A percentile compares a stretch with the other conserved stretches of the same genome.
phyloP scores from a whole-genome alignment of 139 green algal species.

The Zygnema circumcarinatum region DNA sequence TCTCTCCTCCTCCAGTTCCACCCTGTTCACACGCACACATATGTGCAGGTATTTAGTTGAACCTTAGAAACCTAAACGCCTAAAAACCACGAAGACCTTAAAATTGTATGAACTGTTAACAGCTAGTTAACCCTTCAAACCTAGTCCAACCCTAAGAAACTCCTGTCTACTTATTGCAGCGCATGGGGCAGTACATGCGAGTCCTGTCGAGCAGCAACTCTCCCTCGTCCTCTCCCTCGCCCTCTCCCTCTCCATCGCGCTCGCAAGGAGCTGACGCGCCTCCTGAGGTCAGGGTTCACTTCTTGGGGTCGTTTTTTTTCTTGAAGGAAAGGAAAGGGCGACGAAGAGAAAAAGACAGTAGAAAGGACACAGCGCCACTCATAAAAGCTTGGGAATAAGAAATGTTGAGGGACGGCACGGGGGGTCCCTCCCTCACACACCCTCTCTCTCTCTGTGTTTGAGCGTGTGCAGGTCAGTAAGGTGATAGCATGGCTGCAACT shows the following conservation, averaged over 20 bases:
- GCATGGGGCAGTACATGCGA: neutral
- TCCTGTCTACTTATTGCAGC: neutral
- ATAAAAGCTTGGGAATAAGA: neutral
- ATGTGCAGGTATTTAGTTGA: neutral
- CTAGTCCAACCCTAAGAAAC: neutral
- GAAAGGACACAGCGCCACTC: too few species aligned
- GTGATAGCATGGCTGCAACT: neutral
- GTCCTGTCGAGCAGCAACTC: neutral
- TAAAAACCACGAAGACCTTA: neutral
- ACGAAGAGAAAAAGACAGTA: neutral
- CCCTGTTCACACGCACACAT: neutral
- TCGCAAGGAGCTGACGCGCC: too few species aligned
- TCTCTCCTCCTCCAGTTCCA: neutral
- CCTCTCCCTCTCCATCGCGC: neutral
- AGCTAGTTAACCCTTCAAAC: neutral
- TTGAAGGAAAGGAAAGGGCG: neutral
- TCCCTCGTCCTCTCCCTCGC: neutral
- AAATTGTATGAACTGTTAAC: neutral
- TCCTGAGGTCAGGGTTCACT: too few species aligned
- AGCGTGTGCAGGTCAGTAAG: neutral
- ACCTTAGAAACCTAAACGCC: neutral
- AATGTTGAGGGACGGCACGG: neutral
- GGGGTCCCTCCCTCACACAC: too few species aligned
- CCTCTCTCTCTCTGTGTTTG: neutral
- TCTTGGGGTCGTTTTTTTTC: neutral